phyloP scores from a whole-genome alignment of 2,329 filamentous ascomycete species.

The Nothomitra cinnamomea region DNA sequence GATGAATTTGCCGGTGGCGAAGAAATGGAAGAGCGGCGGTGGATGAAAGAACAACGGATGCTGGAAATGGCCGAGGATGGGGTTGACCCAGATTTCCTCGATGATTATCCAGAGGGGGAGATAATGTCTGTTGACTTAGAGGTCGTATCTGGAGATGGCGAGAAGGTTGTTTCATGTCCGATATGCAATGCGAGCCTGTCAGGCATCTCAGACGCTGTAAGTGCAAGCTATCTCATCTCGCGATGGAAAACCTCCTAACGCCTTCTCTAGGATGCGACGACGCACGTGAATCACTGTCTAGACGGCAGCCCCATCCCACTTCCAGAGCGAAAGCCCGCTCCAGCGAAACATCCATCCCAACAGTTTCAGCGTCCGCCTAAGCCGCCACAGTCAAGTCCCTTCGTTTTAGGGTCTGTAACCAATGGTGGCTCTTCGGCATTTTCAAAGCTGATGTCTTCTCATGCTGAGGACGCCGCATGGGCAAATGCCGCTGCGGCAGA shows the following conservation, averaged over 20 bases:
- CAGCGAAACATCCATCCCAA: constrained; percentile 21
- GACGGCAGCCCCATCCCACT: constrained; percentile 59
- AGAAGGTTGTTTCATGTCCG: constrained; percentile 41
- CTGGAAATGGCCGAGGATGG: constrained; percentile 41
- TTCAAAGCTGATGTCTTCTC: constrained; percentile 78
- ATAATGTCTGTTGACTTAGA: constrained; percentile 6
- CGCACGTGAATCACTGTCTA: constrained; percentile 85
- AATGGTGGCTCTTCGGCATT: constrained; percentile 56
- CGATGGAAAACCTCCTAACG: constrained; percentile 11
- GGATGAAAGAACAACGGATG: constrained; percentile 30
- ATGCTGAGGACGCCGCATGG: constrained; percentile 85
- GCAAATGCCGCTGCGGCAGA: constrained; percentile 69
- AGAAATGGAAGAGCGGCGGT: constrained; percentile 28
- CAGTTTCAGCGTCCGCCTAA: constrained; percentile 53
- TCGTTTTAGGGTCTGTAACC: constrained; percentile 33
- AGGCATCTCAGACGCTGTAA: constrained; percentile 32
- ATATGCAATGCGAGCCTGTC: constrained; percentile 54
- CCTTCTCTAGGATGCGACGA: constrained; percentile 46
- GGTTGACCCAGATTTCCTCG: constrained; percentile 30
- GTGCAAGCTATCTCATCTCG: constrained; percentile 8
- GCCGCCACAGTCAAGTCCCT: constrained; percentile 68
- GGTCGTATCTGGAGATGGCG: constrained; percentile 9
- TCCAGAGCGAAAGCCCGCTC: constrained; percentile 14
- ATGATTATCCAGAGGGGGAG: constrained; percentile 1
- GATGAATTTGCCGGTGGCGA: constrained; percentile 38